Evolutionary conservation across 805 yeast species (phyloP).

Genomic region (Barnettozyma populi): DNA sequence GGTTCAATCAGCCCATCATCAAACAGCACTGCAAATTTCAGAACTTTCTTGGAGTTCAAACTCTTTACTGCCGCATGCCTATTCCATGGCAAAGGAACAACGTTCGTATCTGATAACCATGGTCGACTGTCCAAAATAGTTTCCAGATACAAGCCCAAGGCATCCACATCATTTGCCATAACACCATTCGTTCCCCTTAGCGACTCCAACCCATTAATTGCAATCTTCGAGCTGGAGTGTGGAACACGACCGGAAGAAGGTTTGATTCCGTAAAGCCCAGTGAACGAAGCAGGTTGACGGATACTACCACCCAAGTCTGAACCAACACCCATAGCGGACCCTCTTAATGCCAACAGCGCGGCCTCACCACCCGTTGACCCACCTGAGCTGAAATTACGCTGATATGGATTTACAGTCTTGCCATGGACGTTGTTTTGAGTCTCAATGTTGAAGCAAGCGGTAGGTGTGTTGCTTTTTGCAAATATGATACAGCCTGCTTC

Average conservation of each 20-base stretch:
- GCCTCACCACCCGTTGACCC: slow-evolving; percentile 52
- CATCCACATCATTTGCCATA: slow-evolving; percentile 30
- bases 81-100: slow-evolving; percentile 35
- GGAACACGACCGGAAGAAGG: slow-evolving; percentile 41
- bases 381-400: slow-evolving; percentile 36
- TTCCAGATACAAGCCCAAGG: slow-evolving; percentile 28
- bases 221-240: slow-evolving; percentile 28
- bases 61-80: slow-evolving; percentile 12
- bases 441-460: slow-evolving; percentile 41
- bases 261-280: slow-evolving; percentile 35
- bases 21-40: slow-evolving; percentile 34
- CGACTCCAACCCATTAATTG: slow-evolving; percentile 33
- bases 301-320: slow-evolving; percentile 48
- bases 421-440: slow-evolving; percentile 40
- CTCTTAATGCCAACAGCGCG: slow-evolving; percentile 38
- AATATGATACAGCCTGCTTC: slow-evolving; percentile 45
- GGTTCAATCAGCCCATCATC: slow-evolving; percentile 43
- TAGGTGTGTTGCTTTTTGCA: slow-evolving; percentile 47
- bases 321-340: slow-evolving; percentile 41
- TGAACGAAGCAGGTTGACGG: slow-evolving; percentile 40
- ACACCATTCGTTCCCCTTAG: slow-evolving; percentile 43
- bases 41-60: slow-evolving; percentile 25
- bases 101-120: slow-evolving; percentile 36
- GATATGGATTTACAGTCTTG: slow-evolving; percentile 38
- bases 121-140: slow-evolving; percentile 29